Base-by-base conservation (phyloP, 2,329 filamentous ascomycete genomes). In the Dactylonectria estremocensis region DNA sequence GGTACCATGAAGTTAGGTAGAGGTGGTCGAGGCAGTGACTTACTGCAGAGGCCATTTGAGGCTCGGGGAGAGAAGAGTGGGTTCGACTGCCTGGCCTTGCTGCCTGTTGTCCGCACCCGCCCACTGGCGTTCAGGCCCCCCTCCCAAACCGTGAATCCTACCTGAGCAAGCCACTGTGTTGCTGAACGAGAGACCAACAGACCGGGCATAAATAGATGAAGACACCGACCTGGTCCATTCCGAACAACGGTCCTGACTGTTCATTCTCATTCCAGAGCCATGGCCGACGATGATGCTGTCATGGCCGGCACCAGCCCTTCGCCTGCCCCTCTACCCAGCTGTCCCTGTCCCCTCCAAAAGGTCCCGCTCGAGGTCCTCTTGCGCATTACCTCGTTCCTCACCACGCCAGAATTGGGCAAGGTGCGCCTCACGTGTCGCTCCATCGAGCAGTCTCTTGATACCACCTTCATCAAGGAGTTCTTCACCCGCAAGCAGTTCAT, bases 401-500 rank as follows among this genome's bases (percentile, higher is more conserved):
- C 82, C 0, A 92, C 90, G 0, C 61, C 78, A 0, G 89, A 92
- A 8, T 84, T 91, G 18, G 83, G 86, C 65, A 76, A 79, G 13
- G 76, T 92, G 8, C 89, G 91, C 7, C 79, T 85, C 16, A 83
- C 84, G 3, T 91, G 89, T 80, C 88, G 85, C 62, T 77, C 81
- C 18, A 75, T 90, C 13, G 89, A 92, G 74, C 78, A 79, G 20
- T 80, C 82, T 2, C 80, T 91, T 13, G 88, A 88, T 77, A 81
- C 84, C 55, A 82, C 82, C 37, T 92, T 92, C 71, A 82, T 86
- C 31, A 81, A 81, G 24, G 89, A 91, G 69, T 93, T 91, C 82
- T 93, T 93, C 79, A 83, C 81, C 57, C 89, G 89, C 77, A 88
- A 87, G 73, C 90, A 92, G 74, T 93, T 92, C 78, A 90, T 91